Evolutionary conservation across 495 filamentous ascomycete species (phyloP).

Genomic region (Pyrenopolyporus hunteri): DNA sequence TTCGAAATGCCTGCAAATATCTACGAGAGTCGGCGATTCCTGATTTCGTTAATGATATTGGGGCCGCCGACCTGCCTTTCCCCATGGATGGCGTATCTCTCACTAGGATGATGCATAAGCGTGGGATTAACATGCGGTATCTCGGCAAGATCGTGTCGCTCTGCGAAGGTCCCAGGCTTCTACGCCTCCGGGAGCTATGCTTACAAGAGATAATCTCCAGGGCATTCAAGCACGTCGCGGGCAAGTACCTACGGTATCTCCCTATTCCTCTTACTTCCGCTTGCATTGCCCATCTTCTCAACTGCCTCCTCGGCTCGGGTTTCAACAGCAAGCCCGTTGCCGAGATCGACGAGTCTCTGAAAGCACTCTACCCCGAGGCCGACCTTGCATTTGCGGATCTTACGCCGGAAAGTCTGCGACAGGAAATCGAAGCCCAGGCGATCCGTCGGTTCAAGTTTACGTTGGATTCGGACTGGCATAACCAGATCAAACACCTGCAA

Average conservation of each 20-base stretch:
- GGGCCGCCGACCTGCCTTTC: conserved; percentile 92
- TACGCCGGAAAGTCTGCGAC: conserved; percentile 71
- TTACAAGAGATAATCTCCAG: conserved; percentile 92
- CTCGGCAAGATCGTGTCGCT: conserved; percentile 80
- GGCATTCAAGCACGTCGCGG: conserved; percentile 90
- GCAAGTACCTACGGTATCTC: conserved; percentile 78
- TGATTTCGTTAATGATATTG: conserved; percentile 74
- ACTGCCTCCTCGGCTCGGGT: conserved; percentile 84
- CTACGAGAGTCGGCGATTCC: conserved; percentile 78
- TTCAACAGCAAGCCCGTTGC: conserved; percentile 78
- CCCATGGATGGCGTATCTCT: conserved; percentile 97
- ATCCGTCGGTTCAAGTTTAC: conserved; percentile 74
- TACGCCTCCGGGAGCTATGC: conserved; percentile 75
- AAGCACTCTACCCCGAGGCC: conserved; percentile 77
- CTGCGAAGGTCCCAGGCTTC: conserved; percentile 71
- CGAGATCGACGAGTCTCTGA: conserved; percentile 76
- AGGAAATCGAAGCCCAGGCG: conserved; percentile 75
- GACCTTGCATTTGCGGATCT: conserved; percentile 81
- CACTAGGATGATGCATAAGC: conserved; percentile 88
- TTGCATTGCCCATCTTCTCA: conserved; percentile 86
- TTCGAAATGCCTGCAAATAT: conserved; percentile 80
- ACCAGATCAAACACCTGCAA: conserved; percentile 73
- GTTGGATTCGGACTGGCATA: conserved; percentile 70
- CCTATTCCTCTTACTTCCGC: conserved; percentile 75
- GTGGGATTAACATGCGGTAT: conserved; percentile 96